Evolutionary conservation across 179 eudicot genomes (phyloP), one percentile per base, ranked within the genome.

Genomic region (Drosera spatulata): DNA sequence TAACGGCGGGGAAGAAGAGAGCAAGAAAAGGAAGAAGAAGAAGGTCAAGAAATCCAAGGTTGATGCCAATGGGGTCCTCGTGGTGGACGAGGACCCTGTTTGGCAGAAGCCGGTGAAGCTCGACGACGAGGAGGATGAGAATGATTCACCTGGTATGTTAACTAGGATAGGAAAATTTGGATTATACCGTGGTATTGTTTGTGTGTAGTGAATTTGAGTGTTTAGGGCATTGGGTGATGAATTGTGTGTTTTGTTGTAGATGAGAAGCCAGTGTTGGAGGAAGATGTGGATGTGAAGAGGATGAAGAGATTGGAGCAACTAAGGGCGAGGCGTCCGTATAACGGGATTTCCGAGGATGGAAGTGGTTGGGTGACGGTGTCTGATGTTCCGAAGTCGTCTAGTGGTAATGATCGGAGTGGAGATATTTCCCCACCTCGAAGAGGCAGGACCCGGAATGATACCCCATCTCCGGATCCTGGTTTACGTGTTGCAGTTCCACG

Each of bases 361-460:
- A 88, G 98, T 71, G 98, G 96, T 6, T 91, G 96, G 98, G 79
- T 91, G 68, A 56, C 95, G 14, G 53, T 91, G 33, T 65, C 88
- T 53, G 79, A 80, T 59, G 55, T 37, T 61, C 76, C 86, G 14
- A 74, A 58, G 11, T 10, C 10, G 40, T 67, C 64, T 7, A 53
- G 60, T 44, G 55, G 63, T 33, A 50, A 47, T 57, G 73, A 73
- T 56, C 70, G 56, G 61, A 61, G 13, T 61, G 56, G 75, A 57
- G 89, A 86, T 77, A 73, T 74, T 7, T 80, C 93, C 50, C 86
- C 93, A 33, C 88, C 93, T 42, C 80, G 86, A 58, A 80, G 68
- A 56, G 63, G 59, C 50, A 77, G 62, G 65, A 53, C 65, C 61
- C 77, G 78, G 51, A 71, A 66, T 72, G 89, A 75, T 66, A 73